Evolutionary conservation across 108 stramenopile genomes (phyloP), one percentile per base, ranked within the genome.

Genomic region (Schizochytrium sp.): DNA sequence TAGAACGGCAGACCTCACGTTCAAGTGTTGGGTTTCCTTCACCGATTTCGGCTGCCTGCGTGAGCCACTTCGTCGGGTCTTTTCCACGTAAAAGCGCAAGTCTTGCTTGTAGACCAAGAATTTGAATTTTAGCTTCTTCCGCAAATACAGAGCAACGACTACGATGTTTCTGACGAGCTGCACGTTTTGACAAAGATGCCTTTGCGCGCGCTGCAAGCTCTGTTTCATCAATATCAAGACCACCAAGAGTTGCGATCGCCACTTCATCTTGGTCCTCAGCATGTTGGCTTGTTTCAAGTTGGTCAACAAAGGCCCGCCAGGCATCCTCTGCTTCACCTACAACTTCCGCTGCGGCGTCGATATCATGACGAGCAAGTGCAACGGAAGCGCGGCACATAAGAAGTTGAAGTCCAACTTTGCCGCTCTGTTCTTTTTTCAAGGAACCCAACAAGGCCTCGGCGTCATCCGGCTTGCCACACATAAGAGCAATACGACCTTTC

Each of bases 301-400:
- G 64, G 44, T 69, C 64, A 12, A 69, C 64, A 38, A 69, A 69
- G 28, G 64, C 64, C 42, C 64, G 64, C 64, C 64, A 69, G 10
- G 64, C 64, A 38, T 69, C 42, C 28, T 69, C 64, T 7, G 64
- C 64, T 8, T 69, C 64, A 44, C 44, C 64, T 38, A 69, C 64
- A 15, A 69, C 42, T 15, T 69, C 64, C 2, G 64, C 64, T 7
- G 64, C 64, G 19, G 64, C 64, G 64, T 69, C 64, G 10, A 3
- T 44, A 15, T 69, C 64, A 44, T 44, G 64, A 1, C 64, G 64
- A 7, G 64, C 64, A 8, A 69, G 28, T 15, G 64, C 64, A 15
- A 69, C 15, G 5, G 64, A 69, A 44, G 64, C 64, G 64, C 64
- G 64, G 28, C 64, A 8, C 19, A 69, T 38, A 44, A 7, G 8